Conservation (phyloP, 129 eudicot species). For the Flaveria sonorensis region DNA sequence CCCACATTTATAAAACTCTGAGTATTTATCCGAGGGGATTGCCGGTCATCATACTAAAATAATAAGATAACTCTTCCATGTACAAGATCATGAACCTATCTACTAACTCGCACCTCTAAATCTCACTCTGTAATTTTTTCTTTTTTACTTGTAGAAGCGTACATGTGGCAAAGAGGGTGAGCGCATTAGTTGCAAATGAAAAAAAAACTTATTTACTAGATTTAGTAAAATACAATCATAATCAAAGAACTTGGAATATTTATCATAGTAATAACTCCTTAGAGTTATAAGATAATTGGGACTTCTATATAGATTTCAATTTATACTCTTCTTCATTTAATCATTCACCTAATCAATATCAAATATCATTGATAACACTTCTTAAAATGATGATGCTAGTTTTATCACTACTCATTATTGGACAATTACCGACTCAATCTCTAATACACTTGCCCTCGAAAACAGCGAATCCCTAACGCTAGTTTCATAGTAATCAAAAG, state of each 20-base stretch:
- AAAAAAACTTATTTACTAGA: not conserved
- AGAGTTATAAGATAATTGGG: slow-evolving; percentile 5
- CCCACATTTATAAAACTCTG: not conserved
- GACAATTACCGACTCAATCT: too few species aligned
- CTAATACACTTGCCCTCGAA: too few species aligned
- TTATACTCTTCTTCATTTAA: too few species aligned
- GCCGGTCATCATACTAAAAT: not conserved
- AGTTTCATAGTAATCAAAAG: too few species aligned
- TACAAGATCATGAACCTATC: not conserved
- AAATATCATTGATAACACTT: too few species aligned
- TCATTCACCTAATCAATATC: too few species aligned
- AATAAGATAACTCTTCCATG: not conserved
- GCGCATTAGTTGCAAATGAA: slow-evolving; percentile 18
- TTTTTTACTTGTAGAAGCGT: not conserved
- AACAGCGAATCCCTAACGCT: too few species aligned
- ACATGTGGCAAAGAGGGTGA: not conserved
- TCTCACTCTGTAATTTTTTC: not conserved
- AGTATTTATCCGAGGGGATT: not conserved
- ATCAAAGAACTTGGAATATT: not conserved
- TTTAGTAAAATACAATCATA: not conserved
- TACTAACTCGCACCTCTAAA: not conserved
- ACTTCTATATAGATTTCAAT: too few species aligned
- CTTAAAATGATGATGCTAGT: too few species aligned
- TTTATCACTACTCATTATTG: too few species aligned
- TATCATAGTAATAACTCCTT: slow-evolving; percentile 10